Evolutionary conservation across 129 eudicot genomes (phyloP), one percentile per base, ranked within the genome.

Genomic region (Saposhnikovia divaricata): DNA sequence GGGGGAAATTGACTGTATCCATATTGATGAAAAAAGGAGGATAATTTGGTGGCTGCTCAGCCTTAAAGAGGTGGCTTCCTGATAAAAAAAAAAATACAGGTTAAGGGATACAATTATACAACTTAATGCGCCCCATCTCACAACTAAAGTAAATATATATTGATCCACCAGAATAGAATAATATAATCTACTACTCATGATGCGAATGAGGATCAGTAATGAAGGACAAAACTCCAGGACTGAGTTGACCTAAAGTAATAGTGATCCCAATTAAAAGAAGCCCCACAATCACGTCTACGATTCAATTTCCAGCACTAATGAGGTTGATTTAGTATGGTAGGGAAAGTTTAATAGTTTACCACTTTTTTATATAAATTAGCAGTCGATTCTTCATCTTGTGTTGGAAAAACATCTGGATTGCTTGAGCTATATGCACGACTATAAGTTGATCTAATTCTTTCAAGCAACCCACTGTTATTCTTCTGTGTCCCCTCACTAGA

Each of bases 1-100:
- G 23, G 90, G 85, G 48, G 91, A 91, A 68, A 89, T 85, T 10
- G 98, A 86, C 50, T 93, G 98, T 39, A 84, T 90, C 97, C 98
- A 93, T 73, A 93, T 93, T 76, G 98, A 93, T 45, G 98, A 93
- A 37, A 93, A 82, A 34, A 93, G 91, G 76, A 93, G 93, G 37
- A 86, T 85, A 50, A 93, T 93, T 72, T 93, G 98, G 59, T 85
- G 89, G 81, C 85, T 89, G 66, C 96, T 93, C 69, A 93, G 85
- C 89, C 90, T 89, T 51, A 93, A 96, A 50, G 94, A 86, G 80
- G 83, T 81, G 66, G 86, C 90, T 78, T 87, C 96, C 98, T 93
- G 88, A 69, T 34, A 53, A 70, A 13, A 72, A 42, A 42, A 18
- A 8, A 50, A 27, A 46, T 12, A 28, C 31, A 81, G 25, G 74